These are phyloP conservation scores for Yarrowia keelungensis DNA, from an alignment of 805 yeast species.

Conservation along the genomic window DNA sequence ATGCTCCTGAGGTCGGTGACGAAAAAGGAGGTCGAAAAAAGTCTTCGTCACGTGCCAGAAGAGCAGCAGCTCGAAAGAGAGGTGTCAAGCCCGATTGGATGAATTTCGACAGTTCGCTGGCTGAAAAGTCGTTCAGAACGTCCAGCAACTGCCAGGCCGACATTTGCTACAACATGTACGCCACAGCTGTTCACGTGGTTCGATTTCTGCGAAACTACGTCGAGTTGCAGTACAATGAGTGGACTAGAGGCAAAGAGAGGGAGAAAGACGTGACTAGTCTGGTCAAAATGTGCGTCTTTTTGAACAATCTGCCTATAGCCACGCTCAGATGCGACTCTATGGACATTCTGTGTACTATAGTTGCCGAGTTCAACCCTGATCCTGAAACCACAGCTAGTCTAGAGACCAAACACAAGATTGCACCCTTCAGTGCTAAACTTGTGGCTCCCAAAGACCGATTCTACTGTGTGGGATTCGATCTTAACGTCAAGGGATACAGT, in stretches of 20 bases:
- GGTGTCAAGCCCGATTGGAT: conserved; percentile 31
- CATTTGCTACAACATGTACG: conserved; percentile 35
- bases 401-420: conserved; percentile 8
- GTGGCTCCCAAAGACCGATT: conserved; percentile 14
- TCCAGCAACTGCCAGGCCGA: conserved; percentile 21
- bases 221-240: conserved; percentile 12
- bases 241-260: background rate
- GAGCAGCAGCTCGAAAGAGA: background rate
- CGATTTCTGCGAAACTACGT: conserved; percentile 26
- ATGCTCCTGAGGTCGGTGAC: background rate
- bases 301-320: conserved; percentile 29
- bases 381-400: background rate
- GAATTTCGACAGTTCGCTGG: conserved; percentile 9
- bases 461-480: conserved; percentile 29
- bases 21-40: background rate
- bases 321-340: conserved; percentile 28
- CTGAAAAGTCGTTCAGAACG: conserved; percentile 6
- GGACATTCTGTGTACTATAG: conserved; percentile 20
- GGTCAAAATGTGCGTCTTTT: conserved; percentile 12
- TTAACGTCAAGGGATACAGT: conserved; percentile 28
- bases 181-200: conserved; percentile 16
- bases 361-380: conserved; percentile 21
- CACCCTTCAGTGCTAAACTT: background rate
- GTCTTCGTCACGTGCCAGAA: conserved; percentile 7
- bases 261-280: conserved; percentile 9